Percentiles rank a stretch among this genome's conserved stretches.
Conservation (phyloP, 495 filamentous ascomycete species). For the Podospora tetraspora region DNA sequence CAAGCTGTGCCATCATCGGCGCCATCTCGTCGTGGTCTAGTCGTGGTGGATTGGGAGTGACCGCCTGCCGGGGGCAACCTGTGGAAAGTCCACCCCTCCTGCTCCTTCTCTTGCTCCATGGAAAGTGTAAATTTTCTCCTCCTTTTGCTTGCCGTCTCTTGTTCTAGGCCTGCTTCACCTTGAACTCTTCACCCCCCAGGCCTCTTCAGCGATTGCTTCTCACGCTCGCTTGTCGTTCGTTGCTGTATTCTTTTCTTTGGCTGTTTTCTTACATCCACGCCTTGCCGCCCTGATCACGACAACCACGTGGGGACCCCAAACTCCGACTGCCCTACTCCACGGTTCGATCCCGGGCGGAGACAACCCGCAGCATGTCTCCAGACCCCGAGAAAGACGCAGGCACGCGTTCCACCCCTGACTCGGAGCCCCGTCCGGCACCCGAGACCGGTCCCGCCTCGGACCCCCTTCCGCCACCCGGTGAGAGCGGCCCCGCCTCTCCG, state of each 20-base stretch:
- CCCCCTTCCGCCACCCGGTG: neutral
- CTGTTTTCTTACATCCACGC: neutral
- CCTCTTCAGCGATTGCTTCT: neutral
- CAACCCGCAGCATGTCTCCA: neutral
- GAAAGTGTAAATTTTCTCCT: neutral
- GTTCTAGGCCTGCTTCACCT: neutral
- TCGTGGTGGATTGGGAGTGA: neutral
- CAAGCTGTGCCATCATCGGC: neutral
- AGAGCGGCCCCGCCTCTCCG: neutral
- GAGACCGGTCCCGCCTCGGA: neutral
- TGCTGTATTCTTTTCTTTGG: neutral
- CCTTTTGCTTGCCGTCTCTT: neutral
- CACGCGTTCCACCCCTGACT: neutral
- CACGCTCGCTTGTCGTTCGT: neutral
- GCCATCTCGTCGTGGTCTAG: neutral
- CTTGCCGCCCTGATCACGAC: neutral
- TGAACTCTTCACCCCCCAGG: neutral
- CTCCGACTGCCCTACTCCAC: neutral
- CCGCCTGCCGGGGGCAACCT: neutral
- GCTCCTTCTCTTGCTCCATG: neutral
- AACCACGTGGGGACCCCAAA: neutral
- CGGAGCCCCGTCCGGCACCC: neutral
- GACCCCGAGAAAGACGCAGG: neutral
- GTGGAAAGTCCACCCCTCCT: neutral
- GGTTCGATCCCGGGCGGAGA: neutral